A percentile compares a stretch with the other conserved stretches of the same genome.
These are phyloP conservation scores for Ophiostoma piceae DNA, from an alignment of 2,329 filamentous ascomycete species.

Conservation along the genomic window DNA sequence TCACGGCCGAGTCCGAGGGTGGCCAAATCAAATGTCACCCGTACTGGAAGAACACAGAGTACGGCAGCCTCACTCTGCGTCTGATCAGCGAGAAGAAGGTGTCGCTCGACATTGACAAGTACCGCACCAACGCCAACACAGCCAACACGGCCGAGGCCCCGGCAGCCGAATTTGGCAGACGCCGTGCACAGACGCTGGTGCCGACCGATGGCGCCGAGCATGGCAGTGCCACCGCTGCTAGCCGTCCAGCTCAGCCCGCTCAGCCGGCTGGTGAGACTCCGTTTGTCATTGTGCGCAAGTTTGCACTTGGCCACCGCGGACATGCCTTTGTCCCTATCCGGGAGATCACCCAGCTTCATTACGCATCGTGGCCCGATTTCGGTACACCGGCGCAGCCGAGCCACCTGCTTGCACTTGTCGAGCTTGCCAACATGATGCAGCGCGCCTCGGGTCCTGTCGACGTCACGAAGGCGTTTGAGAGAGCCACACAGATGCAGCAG, in stretches of 20 bases:
- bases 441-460: constrained; percentile 40
- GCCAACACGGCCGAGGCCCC: background rate
- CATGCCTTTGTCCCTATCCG: constrained; percentile 81
- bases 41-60: constrained; percentile 80
- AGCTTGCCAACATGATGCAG: constrained; percentile 74
- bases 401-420: constrained; percentile 82
- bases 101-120: constrained; percentile 60
- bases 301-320: constrained; percentile 69
- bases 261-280: constrained; percentile 51
- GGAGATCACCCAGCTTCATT: constrained; percentile 91
- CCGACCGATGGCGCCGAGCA: constrained; percentile 35
- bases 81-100: constrained; percentile 76
- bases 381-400: constrained; percentile 83
- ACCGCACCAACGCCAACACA: background rate
- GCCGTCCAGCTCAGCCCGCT: constrained; percentile 32
- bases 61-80: constrained; percentile 70
- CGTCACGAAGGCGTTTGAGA: background rate
- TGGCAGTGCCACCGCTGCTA: background rate
- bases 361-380: constrained; percentile 96
- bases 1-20: constrained; percentile 89
- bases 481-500: background rate
- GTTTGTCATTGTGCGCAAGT: constrained; percentile 78
- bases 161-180: constrained; percentile 16
- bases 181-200: constrained; percentile 35
- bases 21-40: constrained; percentile 92